Evolutionary conservation across 441 rosid species (phyloP).

Genomic region (Hura crepitans): DNA sequence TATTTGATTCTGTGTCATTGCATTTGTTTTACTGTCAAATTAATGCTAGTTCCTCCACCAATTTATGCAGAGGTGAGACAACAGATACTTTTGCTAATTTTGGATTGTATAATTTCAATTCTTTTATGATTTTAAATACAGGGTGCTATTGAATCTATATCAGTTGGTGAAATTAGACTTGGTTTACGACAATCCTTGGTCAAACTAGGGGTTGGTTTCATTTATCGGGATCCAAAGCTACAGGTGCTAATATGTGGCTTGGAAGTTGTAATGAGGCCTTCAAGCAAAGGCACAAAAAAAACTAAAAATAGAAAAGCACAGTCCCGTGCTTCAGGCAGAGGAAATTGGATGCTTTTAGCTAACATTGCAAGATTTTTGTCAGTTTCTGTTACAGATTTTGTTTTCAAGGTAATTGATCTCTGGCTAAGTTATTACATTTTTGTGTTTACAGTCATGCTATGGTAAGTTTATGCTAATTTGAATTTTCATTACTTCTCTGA

Average conservation of each 20-base stretch:
- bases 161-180: slow-evolving; percentile 83
- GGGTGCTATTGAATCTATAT: slow-evolving; percentile 92
- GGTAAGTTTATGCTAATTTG: not conserved
- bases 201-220: slow-evolving; percentile 85
- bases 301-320: slow-evolving; percentile 42
- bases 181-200: slow-evolving; percentile 89
- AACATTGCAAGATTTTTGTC: slow-evolving; percentile 86
- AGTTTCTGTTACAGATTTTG: slow-evolving; percentile 75
- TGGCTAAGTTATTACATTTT: not conserved
- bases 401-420: slow-evolving; percentile 58
- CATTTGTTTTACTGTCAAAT: slow-evolving; percentile 2
- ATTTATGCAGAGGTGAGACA: not conserved
- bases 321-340: slow-evolving; percentile 64
- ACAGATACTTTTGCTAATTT: slow-evolving; percentile 4
- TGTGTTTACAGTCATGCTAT: not conserved
- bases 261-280: slow-evolving; percentile 75
- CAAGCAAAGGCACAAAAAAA: slow-evolving; percentile 49
- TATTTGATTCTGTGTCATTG: not conserved
- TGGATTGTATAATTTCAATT: slow-evolving; percentile 18
- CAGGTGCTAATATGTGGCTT: slow-evolving; percentile 76
- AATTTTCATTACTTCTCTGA: not conserved
- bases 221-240: slow-evolving; percentile 88
- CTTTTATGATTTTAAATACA: slow-evolving; percentile 36
- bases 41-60: not conserved
- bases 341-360: slow-evolving; percentile 91